These are phyloP conservation scores for Tardiomyces depauwii DNA, from an alignment of 1,139 yeast genomes.

Conservation along the genomic window DNA sequence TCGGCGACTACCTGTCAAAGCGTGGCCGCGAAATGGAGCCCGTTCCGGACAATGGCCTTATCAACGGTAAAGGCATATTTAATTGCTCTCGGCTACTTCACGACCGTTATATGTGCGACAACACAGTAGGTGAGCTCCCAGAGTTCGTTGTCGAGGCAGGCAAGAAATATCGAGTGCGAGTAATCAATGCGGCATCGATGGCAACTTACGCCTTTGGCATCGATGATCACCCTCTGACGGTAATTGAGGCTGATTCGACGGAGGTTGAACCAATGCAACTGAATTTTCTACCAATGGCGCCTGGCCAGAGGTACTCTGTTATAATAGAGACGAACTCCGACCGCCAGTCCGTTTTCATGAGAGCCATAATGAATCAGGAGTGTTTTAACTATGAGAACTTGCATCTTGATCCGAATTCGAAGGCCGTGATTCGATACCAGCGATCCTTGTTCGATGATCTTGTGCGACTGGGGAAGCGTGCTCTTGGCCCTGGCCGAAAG, in stretches of 20 bases:
- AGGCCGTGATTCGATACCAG: slow-evolving; percentile 26
- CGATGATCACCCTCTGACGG: slow-evolving; percentile 39
- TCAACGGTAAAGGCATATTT: slow-evolving; percentile 17
- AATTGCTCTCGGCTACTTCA: slow-evolving; percentile 11
- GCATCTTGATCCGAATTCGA: slow-evolving; percentile 26
- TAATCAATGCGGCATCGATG: slow-evolving; percentile 22
- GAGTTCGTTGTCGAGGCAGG: slow-evolving; percentile 9
- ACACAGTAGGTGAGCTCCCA: slow-evolving; percentile 8
- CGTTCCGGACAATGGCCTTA: slow-evolving; percentile 43
- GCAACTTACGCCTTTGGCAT: slow-evolving; percentile 19
- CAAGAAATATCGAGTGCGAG: slow-evolving; percentile 16
- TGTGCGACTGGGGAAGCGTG: not conserved
- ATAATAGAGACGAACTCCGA: slow-evolving; percentile 20
- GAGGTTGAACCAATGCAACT: slow-evolving; percentile 44
- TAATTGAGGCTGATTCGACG: slow-evolving; percentile 64
- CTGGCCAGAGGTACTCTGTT: slow-evolving; percentile 66
- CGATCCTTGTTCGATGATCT: not conserved
- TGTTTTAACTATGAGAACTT: slow-evolving; percentile 28
- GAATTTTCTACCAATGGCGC: slow-evolving; percentile 48
- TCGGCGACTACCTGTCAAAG: slow-evolving; percentile 42
- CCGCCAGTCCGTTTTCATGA: slow-evolving; percentile 22
- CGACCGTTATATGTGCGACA: slow-evolving; percentile 8
- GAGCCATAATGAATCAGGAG: slow-evolving; percentile 28
- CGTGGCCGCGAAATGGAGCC: slow-evolving; percentile 91
- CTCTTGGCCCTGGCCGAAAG: not conserved